A percentile compares a stretch with the other conserved stretches of the same genome.
phyloP scores from a whole-genome alignment of 352 stramenopile genomes.

The Phytophthora meadii region DNA sequence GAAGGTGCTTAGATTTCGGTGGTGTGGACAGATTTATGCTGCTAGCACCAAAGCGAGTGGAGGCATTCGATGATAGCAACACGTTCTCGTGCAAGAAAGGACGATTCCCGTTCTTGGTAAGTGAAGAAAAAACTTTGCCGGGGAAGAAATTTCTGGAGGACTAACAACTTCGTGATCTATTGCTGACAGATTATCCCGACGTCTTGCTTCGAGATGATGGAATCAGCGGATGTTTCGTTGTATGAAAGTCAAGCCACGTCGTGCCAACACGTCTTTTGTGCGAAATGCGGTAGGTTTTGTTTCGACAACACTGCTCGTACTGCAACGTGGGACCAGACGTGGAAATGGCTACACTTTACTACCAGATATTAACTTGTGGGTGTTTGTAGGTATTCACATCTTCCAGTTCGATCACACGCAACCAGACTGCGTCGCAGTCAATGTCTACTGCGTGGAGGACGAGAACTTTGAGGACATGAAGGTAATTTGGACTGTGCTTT shows the following conservation, averaged over 20 bases:
- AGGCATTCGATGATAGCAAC: conserved; percentile 87
- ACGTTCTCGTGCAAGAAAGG: conserved; percentile 85
- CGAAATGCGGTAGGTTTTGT: conserved; percentile 67
- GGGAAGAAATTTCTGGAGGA: not conserved
- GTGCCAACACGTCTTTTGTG: conserved; percentile 82
- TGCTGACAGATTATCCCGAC: conserved; percentile 65
- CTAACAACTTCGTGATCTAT: conserved; percentile 10
- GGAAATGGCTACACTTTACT: conserved; percentile 18
- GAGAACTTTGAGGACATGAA: conserved; percentile 87
- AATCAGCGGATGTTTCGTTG: conserved; percentile 67
- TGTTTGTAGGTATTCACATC: conserved; percentile 72
- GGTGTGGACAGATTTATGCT: conserved; percentile 64
- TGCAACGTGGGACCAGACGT: not conserved
- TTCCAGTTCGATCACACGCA: conserved; percentile 85
- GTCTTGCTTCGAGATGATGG: conserved; percentile 82
- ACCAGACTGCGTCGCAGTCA: conserved; percentile 75
- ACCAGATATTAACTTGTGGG: conserved; percentile 4
- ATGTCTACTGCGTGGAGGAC: conserved; percentile 83
- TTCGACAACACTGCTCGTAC: conserved; percentile 8
- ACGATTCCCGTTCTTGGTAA: conserved; percentile 78
- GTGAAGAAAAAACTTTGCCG: conserved; percentile 3
- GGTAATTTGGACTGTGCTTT: conserved; percentile 21
- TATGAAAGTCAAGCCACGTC: conserved; percentile 76
- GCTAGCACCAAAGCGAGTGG: conserved; percentile 75
- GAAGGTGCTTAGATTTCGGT: conserved; percentile 14